A percentile compares a stretch with the other conserved stretches of the same genome.
Evolutionary conservation across 208 protist genomes (phyloP).

Genomic region (Crithidia thermophila): DNA sequence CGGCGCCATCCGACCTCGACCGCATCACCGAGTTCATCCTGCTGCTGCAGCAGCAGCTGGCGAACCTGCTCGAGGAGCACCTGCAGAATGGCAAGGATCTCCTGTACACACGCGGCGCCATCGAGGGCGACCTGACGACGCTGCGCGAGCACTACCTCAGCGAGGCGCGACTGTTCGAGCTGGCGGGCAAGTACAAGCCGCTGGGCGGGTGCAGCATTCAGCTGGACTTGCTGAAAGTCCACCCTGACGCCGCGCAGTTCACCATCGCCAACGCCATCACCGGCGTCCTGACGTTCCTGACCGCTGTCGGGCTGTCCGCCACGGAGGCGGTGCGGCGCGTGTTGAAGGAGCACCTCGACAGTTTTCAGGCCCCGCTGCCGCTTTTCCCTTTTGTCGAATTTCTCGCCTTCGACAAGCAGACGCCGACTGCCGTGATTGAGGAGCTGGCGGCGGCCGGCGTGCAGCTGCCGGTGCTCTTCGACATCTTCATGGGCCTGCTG

Average conservation of each 20-base stretch:
- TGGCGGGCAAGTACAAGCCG: constrained; percentile 59
- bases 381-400: constrained; percentile 74
- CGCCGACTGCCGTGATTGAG: constrained; percentile 25
- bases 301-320: constrained; percentile 43
- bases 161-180: constrained; percentile 65
- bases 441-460: constrained; percentile 53
- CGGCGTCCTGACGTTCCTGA: constrained; percentile 60
- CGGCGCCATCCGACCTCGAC: constrained; percentile 36
- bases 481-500: constrained; percentile 54
- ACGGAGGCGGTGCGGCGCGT: constrained; percentile 59
- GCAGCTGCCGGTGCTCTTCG: constrained; percentile 45
- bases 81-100: constrained; percentile 29
- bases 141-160: constrained; percentile 55
- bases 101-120: constrained; percentile 18
- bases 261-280: constrained; percentile 48
- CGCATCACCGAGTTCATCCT: constrained; percentile 65
- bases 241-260: constrained; percentile 49
- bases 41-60: constrained; percentile 74
- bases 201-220: constrained; percentile 78
- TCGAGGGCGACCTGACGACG: constrained; percentile 44
- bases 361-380: constrained; percentile 65
- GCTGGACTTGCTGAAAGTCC: constrained; percentile 83
- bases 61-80: constrained; percentile 44
- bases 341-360: constrained; percentile 63
- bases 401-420: constrained; percentile 47